Base-by-base conservation (phyloP, 202 grass and related monocot species). In the Schoenoplectus tabernaemontani region DNA sequence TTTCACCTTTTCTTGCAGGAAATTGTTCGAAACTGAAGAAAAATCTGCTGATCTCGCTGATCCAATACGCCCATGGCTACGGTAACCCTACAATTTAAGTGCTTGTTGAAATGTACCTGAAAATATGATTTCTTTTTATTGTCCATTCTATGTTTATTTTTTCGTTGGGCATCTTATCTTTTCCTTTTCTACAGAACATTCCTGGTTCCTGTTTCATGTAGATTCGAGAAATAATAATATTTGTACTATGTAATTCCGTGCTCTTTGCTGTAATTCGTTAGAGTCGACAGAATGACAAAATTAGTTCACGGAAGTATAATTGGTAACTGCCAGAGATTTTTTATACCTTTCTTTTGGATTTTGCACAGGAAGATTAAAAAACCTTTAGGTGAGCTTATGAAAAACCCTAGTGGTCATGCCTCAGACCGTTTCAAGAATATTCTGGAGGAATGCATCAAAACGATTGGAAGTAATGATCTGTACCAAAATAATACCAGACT, bases 281-380 rank as follows among this genome's bases (percentile, higher is more conserved):
- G 22, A 68, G 9, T n/a, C 36, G 38, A 1, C 19, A 43, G n/a
- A 68, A 23, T 9, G 20, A 9, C n/a, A 68, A 68, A 43, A 19
- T 9, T n/a, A 68, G 37, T 48, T 30, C 23, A 73, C 12, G 10
- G 43, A 7, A 9, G n/a, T 69, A 11, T 44, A 28, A 71, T 20
- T 28, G 66, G 4, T 46, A 71, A 28, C 20, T 72, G 22, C 19
- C 22, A 20, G 7, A 61, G 10, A 79, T 7, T 24, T 1, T 44
- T 62, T 19, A 37, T 42, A 51, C 78, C 16, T 65, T 79, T 2
- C 15, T 32, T 80, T 3, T 47, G 37, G 19, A 60, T 36, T 77
- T 66, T 93, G 62, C 81, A 87, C 89, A 98, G 95, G 68, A 90
- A 89, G 57, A 87, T 98, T 62, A 81, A 50, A 64, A 84, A 77